A percentile compares a stretch with the other conserved stretches of the same genome.
phyloP scores from a whole-genome alignment of 495 filamentous ascomycete genomes.

The Aspergillus sclerotioniger region DNA sequence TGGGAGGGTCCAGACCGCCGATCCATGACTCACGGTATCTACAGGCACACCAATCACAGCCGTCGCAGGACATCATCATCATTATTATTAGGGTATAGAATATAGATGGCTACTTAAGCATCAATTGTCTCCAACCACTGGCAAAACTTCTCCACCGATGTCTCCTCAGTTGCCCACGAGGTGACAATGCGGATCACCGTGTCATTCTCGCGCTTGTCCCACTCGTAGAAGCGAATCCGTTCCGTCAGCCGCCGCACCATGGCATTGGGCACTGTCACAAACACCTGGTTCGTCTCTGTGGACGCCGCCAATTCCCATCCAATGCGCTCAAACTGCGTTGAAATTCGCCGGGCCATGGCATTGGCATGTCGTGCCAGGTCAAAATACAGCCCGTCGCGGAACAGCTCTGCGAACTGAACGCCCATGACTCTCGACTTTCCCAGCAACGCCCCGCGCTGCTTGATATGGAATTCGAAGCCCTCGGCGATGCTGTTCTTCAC shows the following conservation, averaged over 20 bases:
- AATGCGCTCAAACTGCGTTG: slow-evolving; percentile 1
- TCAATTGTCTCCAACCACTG: slow-evolving; percentile 25
- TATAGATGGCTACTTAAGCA: too few species aligned
- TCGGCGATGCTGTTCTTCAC: slow-evolving; percentile 33
- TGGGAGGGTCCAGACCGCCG: neutral
- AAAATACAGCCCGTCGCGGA: slow-evolving; percentile 39
- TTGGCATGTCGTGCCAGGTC: slow-evolving; percentile 41
- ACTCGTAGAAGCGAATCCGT: slow-evolving; percentile 35
- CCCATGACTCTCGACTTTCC: slow-evolving; percentile 44
- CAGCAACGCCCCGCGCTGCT: slow-evolving; percentile 44
- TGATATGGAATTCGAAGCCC: slow-evolving; percentile 44
- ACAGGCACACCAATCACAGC: neutral
- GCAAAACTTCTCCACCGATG: slow-evolving; percentile 35
- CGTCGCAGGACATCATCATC: neutral
- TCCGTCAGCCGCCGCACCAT: slow-evolving; percentile 26
- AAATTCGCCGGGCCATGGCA: slow-evolving; percentile 32
- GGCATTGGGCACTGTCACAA: slow-evolving; percentile 27
- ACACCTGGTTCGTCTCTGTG: slow-evolving; percentile 41
- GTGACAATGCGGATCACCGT: slow-evolving; percentile 35
- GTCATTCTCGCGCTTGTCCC: slow-evolving; percentile 31
- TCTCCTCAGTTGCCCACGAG: slow-evolving; percentile 39
- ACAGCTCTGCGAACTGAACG: slow-evolving; percentile 45
- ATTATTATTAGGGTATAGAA: neutral
- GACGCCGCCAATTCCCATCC: slow-evolving; percentile 9
- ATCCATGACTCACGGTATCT: neutral